Base-by-base conservation (phyloP, 2,329 filamentous ascomycete species). In the Diplodia corticola region DNA sequence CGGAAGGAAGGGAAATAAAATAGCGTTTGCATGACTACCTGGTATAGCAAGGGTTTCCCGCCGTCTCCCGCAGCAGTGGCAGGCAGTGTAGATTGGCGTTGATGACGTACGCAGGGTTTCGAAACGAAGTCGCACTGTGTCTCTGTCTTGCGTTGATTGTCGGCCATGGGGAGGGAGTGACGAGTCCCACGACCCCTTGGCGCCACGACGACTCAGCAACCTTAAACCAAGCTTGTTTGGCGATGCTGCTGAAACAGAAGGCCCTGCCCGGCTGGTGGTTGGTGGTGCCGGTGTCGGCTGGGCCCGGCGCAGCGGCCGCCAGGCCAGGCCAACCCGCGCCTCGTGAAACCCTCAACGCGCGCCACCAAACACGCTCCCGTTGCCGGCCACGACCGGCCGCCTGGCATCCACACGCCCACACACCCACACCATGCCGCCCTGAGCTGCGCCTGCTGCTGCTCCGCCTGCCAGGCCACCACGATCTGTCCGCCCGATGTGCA, bases 191-290 rank as follows among this genome's bases (percentile, higher is more conserved):
- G 40, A 17, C 57, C 57, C 53, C 57, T 49, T 61, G 57, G 44
- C 57, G 57, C 57, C 57, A 61, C 57, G 57, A 35, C 57, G 44
- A 61, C 57, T 61, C 57, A 61, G 57, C 57, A 61, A 61, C 57
- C 57, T 61, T 61, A 61, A 61, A 61, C 7, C 44, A 61, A 61
- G 40, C 57, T 61, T 61, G 57, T 28, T n/a, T 28, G 44, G 55
- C 55, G 40, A 26, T 10, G 37, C n/a, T 6, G 37, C 55, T 61
- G 57, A 61, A 61, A 61, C 26, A 33, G 57, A 13, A 17, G 17
- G 40, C 17, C 9, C 33, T 33, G 30, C 30, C 30, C n/a, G n/a
- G 55, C 40, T 44, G 57, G 17, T 49, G 17, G 26, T 35, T 3
- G 20, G 57, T 40, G 26, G 26, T 17, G 33, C 57, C 57, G 57